phyloP scores from a whole-genome alignment of 2,329 filamentous ascomycete genomes.

The Pestalotiopsis sp. region DNA sequence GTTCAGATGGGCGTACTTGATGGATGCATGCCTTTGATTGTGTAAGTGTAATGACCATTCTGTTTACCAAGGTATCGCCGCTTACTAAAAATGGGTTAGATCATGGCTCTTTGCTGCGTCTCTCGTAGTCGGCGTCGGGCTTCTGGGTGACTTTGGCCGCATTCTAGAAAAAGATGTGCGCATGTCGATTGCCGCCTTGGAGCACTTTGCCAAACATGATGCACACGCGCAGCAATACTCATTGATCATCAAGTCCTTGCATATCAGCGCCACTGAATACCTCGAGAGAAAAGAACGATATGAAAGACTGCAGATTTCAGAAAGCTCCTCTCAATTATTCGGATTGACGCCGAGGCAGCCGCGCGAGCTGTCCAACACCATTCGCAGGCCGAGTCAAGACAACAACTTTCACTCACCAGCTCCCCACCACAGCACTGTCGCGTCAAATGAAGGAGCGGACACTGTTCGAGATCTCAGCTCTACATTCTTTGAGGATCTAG shows the following conservation, averaged over 20 bases:
- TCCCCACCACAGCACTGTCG: background rate
- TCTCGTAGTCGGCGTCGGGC: conserved; percentile 53
- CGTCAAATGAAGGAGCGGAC: background rate
- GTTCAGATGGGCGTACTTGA: conserved; percentile 45
- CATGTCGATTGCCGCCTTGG: conserved; percentile 49
- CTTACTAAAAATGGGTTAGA: conserved; percentile 29
- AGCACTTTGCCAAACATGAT: conserved; percentile 52
- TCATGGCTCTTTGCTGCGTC: conserved; percentile 59
- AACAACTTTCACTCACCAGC: conserved; percentile 6
- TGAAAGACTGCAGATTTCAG: conserved; percentile 49
- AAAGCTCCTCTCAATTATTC: conserved; percentile 55
- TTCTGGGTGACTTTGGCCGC: conserved; percentile 54
- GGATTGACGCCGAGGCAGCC: conserved; percentile 45
- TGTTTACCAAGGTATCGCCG: background rate
- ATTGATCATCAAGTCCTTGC: conserved; percentile 54
- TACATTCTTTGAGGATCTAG: conserved; percentile 18
- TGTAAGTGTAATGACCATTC: conserved; percentile 41
- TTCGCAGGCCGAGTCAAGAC: background rate
- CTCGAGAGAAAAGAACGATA: conserved; percentile 51
- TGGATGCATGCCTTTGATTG: conserved; percentile 50
- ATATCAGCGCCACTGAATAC: conserved; percentile 47
- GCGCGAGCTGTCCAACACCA: background rate
- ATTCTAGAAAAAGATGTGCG: conserved; percentile 54
- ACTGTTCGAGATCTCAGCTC: conserved; percentile 1
- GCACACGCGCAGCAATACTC: conserved; percentile 56